Conservation (phyloP, 1,284 basidiomycete species). For the Cryptococcus hybrid region DNA sequence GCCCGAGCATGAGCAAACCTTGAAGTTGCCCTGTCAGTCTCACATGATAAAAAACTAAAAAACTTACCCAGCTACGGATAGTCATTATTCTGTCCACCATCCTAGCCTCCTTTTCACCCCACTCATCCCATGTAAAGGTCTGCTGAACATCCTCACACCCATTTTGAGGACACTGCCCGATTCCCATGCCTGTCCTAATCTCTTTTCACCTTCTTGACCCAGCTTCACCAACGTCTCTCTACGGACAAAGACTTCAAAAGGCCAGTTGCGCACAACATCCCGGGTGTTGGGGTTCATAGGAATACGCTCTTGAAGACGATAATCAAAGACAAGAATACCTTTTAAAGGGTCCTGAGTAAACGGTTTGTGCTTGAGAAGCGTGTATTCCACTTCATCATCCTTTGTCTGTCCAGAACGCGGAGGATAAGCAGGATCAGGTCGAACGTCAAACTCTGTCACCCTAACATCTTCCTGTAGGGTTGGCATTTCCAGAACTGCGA, state of each 20-base stretch:
- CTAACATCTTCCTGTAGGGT: conserved; percentile 19
- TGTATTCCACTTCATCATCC: conserved; percentile 7
- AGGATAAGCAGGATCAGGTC: conserved; percentile 47
- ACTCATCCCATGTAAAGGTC: conserved; percentile 35
- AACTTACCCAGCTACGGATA: conserved; percentile 37
- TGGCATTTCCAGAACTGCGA: conserved; percentile 36
- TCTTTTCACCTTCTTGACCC: conserved; percentile 40
- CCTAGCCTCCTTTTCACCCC: conserved; percentile 37
- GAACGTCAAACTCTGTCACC: conserved; percentile 34
- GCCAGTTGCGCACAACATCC: neutral
- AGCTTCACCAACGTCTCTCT: conserved; percentile 53
- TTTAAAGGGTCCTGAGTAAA: conserved; percentile 45
- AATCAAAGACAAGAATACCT: conserved; percentile 44
- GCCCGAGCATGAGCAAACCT: conserved; percentile 49
- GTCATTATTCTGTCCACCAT: conserved; percentile 30
- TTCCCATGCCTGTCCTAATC: conserved; percentile 41
- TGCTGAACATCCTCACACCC: conserved; percentile 18
- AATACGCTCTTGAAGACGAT: conserved; percentile 18
- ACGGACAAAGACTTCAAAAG: conserved; percentile 53
- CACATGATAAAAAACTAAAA: neutral
- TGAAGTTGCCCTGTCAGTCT: neutral
- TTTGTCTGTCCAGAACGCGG: conserved; percentile 3
- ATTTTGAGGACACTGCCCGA: conserved; percentile 40
- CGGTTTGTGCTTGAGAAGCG: conserved; percentile 27
- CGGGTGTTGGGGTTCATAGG: neutral